Base-by-base conservation (phyloP, 352 stramenopile genomes). In the Globisporangium lucens region DNA sequence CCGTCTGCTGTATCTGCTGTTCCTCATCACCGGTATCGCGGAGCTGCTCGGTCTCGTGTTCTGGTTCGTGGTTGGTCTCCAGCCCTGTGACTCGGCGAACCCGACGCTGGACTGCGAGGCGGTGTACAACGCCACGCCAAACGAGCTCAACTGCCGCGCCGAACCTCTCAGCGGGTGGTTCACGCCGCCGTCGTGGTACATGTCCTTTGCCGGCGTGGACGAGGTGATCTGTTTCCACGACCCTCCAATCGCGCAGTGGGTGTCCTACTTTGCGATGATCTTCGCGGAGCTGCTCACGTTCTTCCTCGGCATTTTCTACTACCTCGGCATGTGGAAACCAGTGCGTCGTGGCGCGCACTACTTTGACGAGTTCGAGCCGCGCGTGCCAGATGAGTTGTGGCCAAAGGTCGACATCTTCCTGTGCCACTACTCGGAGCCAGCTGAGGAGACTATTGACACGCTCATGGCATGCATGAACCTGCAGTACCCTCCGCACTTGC, bases 311-410 rank as follows among this genome's bases (percentile, higher is more conserved):
- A 67, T 80, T 4, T 69, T 95, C 29, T 95, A 94, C 77, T 95
- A 95, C 80, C 72, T 94, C n/a, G 87, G 87, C 35, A 95, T 95
- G 87, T 95, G 87, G 87, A 95, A 94, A 52, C 87, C 87, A 4
- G 87, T 95, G 60, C 87, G 85, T 77, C 87, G 87, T 73, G 87
- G 87, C 8, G 85, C 87, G 13, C 87, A 95, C 70, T 95, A 95
- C 81, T 90, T 95, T 47, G 84, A 92, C 62, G 87, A 95, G 69
- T 95, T 95, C 30, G 85, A 94, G 62, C 87, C 87, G 12, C 79
- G 81, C 60, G 82, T 95, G 10, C 87, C 87, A 7, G 85, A 94
- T 62, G 81, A 94, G 66, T 63, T 93, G 35, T 95, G 87, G 87
- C 86, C 88, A 4, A 94, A 89, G 73, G 86, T 95, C 59, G 89